Evolutionary conservation across 2,329 filamentous ascomycete species (phyloP), one percentile per base, ranked within the genome.

Genomic region (Talaromyces sp.): DNA sequence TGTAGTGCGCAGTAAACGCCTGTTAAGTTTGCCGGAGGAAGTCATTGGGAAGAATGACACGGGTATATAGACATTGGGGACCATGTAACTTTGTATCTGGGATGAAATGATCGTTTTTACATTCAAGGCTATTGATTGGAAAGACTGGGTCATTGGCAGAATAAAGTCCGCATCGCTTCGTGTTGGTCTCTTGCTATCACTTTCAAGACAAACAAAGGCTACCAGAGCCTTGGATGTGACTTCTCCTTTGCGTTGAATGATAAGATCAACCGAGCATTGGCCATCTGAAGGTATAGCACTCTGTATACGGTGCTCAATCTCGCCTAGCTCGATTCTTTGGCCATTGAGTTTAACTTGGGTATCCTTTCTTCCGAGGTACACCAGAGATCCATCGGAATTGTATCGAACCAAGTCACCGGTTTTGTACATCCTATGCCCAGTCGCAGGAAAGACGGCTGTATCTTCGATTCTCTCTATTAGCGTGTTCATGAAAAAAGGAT

Each of bases 301-400:
- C 67, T 73, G 64, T 27, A 66, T 66, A 5, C 64, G 41, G 19
- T 70, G 67, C 63, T 81, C 78, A 14, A 80, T 75, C 65, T 80
- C 79, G 1, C 76, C 78, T 4, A 79, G 72, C 64, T 81, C 79
- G 10, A 81, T 73, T 54, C 79, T 76, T 58, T 80, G 78, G 9
- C 79, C 79, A 13, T 76, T 74, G 10, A 80, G 45, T 62, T 81
- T 80, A 59, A 80, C 76, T 63, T 80, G 78, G 0, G 73, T 75
- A 50, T 76, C 75, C 63, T 77, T 77, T 37, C 73, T 72, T 9
- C 75, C 75, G 41, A 79, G 63, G 52, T 74, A 67, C 39, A 65
- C 56, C 13, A 70, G 66, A 61, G 74, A 78, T 63, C 81, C 81
- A 41, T 75, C 69, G 19, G 71, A 41, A 2, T 78, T 72, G 75